Evolutionary conservation across 176 grass and related monocot genomes (phyloP).

Genomic region (Guadua angustifolia): DNA sequence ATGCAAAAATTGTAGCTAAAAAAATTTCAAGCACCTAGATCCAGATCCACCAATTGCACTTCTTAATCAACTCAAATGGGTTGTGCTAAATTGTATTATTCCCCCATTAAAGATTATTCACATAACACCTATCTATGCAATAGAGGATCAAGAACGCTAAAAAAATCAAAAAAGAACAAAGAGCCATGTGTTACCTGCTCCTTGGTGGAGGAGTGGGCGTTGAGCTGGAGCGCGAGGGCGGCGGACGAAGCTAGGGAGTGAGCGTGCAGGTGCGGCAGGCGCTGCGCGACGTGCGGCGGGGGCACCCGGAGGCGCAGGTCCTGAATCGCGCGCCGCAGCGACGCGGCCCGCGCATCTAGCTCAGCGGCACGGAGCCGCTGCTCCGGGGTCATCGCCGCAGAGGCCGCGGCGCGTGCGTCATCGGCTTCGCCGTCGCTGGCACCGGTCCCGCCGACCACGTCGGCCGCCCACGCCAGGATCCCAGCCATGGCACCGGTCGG

Average conservation of each 20-base stretch:
- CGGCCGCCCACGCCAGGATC: slow-evolving; percentile 79
- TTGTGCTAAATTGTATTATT: neutral
- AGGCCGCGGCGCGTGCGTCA: slow-evolving; percentile 47
- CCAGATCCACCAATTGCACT: neutral
- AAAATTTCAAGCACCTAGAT: neutral
- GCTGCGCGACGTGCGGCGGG: slow-evolving; percentile 69
- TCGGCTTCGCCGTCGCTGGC: slow-evolving; percentile 51
- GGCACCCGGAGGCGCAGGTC: slow-evolving; percentile 73
- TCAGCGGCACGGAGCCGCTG: slow-evolving; percentile 65
- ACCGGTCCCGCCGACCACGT: slow-evolving; percentile 66
- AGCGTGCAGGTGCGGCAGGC: slow-evolving; percentile 77
- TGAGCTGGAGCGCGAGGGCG: slow-evolving; percentile 80
- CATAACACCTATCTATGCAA: neutral
- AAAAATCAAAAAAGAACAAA: neutral
- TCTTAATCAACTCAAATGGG: neutral
- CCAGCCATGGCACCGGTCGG: slow-evolving; percentile 53
- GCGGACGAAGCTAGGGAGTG: slow-evolving; percentile 83
- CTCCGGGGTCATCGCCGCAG: slow-evolving; percentile 58
- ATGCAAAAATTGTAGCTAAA: neutral
- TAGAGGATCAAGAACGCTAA: neutral
- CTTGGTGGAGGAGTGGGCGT: slow-evolving; percentile 74
- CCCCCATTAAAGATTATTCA: neutral
- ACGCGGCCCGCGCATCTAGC: slow-evolving; percentile 54
- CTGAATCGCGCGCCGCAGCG: slow-evolving; percentile 62
- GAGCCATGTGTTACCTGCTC: slow-evolving; percentile 53